Percentiles rank a stretch among this genome's conserved stretches.
phyloP scores from a whole-genome alignment of 257 asterid species.

The Cruciata laevipes region DNA sequence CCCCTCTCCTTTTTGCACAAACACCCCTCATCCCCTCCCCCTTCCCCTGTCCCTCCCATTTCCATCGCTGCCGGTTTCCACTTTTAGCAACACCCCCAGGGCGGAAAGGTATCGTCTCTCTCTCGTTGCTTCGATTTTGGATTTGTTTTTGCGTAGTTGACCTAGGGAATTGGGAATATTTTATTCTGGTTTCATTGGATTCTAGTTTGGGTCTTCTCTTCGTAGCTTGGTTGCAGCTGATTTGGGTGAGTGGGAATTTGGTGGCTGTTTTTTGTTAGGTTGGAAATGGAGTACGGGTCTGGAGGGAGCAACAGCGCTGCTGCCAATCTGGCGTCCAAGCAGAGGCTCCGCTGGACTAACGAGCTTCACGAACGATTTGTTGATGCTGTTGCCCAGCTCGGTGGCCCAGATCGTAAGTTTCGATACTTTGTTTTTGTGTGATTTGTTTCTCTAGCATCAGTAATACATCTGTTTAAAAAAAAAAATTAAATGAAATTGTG shows the following conservation, averaged over 20 bases:
- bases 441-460: not conserved
- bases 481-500: not conserved
- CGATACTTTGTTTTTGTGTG: conserved; percentile 3
- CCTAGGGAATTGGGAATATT: conserved; percentile 7
- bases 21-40: not conserved
- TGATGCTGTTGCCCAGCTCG: conserved; percentile 97
- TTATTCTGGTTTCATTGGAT: not conserved
- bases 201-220: not conserved
- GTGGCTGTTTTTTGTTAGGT: not conserved
- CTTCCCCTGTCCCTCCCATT: not conserved
- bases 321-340: conserved; percentile 72
- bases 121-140: not conserved
- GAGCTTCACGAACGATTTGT: conserved; percentile 92
- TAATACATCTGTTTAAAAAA: not conserved
- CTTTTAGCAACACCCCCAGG: not conserved
- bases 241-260: not conserved
- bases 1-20: not conserved
- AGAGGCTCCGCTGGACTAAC: conserved; percentile 95
- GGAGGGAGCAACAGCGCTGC: conserved; percentile 59
- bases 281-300: conserved; percentile 47
- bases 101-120: not conserved
- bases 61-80: not conserved
- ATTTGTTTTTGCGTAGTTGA: not conserved
- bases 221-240: not conserved
- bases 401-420: conserved; percentile 94